Base-by-base conservation (phyloP, 768 basidiomycete genomes). In the Lepiota venenata region DNA sequence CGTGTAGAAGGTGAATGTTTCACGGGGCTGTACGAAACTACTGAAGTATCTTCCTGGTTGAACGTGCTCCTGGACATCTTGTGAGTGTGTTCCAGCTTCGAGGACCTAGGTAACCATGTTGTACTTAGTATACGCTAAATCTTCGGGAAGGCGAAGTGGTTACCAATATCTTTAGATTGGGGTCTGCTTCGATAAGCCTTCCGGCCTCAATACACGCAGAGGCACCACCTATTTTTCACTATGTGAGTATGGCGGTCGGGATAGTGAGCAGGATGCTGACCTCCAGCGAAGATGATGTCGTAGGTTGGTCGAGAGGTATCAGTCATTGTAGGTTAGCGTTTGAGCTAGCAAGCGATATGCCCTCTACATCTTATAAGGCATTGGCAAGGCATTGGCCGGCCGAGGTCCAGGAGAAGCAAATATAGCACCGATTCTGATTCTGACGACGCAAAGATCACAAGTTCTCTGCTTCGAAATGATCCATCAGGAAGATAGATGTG, bases 251-350 rank as follows among this genome's bases (percentile, higher is more conserved):
- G 39, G 11, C 10, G 21, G 39, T 16, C 2, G n/a, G 3, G 27
- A 15, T 47, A 9, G 50, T 20, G 44, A 11, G 32, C 14, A 43
- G 6, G 25, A 20, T 5, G 58, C 64, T 44, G 55, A 83, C 83
- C 83, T 59, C 83, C 83, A 27, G 78, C 80, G 55, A 84, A 77
- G 56, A 84, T 74, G 16, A 84, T 74, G 56, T 83, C 80, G 56
- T 74, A 55, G 38, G 46, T 55, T 22, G 38, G 38, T 41, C 14
- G 25, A 14, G 39, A 42, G 12, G 53, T 27, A 18, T 55, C 39
- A 16, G 46, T 14, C 53, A 55, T 55, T 3, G 11, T 41, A 22
- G 50, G 41, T 21, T 4, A 43, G 7, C 18, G 43, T 12, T 35
- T 43, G 9, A 16, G 36, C 29, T n/a, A 36, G 16, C 25, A 3